phyloP scores from a whole-genome alignment of 1,284 basidiomycete species.

The Rhodotorula mucilaginosa region DNA sequence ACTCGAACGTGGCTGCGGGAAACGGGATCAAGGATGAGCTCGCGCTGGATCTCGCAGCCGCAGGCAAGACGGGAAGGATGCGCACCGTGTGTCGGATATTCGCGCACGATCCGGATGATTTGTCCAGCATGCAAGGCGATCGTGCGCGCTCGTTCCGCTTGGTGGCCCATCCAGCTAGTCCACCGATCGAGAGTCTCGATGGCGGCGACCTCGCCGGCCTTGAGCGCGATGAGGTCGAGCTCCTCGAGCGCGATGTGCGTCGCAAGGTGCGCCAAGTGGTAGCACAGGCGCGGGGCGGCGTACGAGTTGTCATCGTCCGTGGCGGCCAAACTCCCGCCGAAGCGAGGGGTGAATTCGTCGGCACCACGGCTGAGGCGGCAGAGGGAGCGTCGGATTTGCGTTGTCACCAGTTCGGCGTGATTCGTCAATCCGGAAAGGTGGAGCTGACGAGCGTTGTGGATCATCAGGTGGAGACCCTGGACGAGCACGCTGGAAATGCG shows the following conservation, averaged over 20 bases:
- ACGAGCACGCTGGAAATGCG: slow-evolving; percentile 1
- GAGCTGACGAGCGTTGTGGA: slow-evolving; percentile 1
- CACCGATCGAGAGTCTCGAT: background rate
- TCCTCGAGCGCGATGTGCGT: slow-evolving; percentile 11
- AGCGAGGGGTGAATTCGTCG: slow-evolving; percentile 13
- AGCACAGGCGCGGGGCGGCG: slow-evolving; percentile 7
- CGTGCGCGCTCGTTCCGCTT: slow-evolving; percentile 5
- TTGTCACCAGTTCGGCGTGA: slow-evolving; percentile 7
- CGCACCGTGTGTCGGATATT: slow-evolving; percentile 13
- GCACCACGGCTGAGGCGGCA: slow-evolving; percentile 11
- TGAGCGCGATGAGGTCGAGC: slow-evolving; percentile 16
- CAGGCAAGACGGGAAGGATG: background rate
- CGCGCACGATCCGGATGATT: slow-evolving; percentile 6
- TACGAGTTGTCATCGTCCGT: background rate
- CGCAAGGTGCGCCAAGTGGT: slow-evolving; percentile 20
- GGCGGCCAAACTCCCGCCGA: background rate
- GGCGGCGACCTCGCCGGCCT: background rate
- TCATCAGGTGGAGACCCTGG: slow-evolving; percentile 5
- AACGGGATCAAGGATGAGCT: background rate
- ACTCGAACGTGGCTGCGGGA: background rate
- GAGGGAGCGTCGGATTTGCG: slow-evolving; percentile 16
- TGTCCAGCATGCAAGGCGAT: slow-evolving; percentile 22
- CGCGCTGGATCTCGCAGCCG: background rate
- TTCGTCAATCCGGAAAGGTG: slow-evolving; percentile 1
- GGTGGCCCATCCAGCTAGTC: slow-evolving; percentile 4